Evolutionary conservation across 1,284 basidiomycete species (phyloP).

Genomic region (Hypsizygus ulmarius): DNA sequence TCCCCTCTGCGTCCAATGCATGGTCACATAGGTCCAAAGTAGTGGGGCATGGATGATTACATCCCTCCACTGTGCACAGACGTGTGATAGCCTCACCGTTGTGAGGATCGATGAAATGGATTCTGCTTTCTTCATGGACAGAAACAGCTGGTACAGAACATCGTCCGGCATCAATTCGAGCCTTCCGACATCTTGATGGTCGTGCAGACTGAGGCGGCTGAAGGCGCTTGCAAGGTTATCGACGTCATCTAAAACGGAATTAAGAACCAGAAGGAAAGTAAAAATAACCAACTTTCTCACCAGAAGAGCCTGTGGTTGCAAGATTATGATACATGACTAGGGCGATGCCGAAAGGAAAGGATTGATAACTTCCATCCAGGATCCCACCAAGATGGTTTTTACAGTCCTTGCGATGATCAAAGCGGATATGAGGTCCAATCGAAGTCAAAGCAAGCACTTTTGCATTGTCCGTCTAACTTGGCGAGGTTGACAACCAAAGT

Average conservation of each 20-base stretch:
- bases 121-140: slow-evolving; percentile 8
- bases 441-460: slow-evolving; percentile 16
- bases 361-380: slow-evolving; percentile 1
- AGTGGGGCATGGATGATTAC: slow-evolving; percentile 16
- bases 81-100: slow-evolving; percentile 14
- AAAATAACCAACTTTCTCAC: too few species aligned
- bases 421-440: slow-evolving; percentile 12
- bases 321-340: too few species aligned
- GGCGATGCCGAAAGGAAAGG: neutral
- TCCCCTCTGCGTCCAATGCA: slow-evolving; percentile 9
- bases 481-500: slow-evolving; percentile 5
- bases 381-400: slow-evolving; percentile 3
- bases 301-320: neutral
- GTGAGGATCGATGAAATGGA: slow-evolving; percentile 9
- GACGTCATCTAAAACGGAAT: too few species aligned
- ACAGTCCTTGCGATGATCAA: slow-evolving; percentile 14
- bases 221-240: too few species aligned
- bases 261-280: too few species aligned
- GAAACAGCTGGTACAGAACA: slow-evolving; percentile 16
- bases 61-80: slow-evolving; percentile 17
- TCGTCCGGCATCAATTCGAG: slow-evolving; percentile 13
- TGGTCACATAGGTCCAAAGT: slow-evolving; percentile 17
- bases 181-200: neutral
- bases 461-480: slow-evolving; percentile 16
- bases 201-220: neutral